Evolutionary conservation across 192 early-diverging fungal species (phyloP).

Genomic region (Linnemannia elongata): DNA sequence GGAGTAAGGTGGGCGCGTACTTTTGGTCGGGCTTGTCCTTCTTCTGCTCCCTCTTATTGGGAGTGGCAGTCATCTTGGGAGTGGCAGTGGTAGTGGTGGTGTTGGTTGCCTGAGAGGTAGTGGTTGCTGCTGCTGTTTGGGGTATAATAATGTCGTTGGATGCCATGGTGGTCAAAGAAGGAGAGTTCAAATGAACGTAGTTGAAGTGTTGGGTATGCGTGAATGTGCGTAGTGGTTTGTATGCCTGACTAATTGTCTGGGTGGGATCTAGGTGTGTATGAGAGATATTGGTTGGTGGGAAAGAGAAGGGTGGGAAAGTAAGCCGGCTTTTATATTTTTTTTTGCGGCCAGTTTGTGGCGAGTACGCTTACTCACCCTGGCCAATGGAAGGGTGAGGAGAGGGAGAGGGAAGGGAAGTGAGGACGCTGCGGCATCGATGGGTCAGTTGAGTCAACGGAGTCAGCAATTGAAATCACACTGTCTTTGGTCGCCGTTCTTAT

Average conservation of each 20-base stretch:
- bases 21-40: conserved; percentile 47
- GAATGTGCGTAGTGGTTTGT: neutral
- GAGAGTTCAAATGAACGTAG: neutral
- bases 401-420: too few relatives aligned
- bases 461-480: neutral
- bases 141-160: conserved; percentile 3
- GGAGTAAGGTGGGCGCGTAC: conserved; percentile 70
- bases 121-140: conserved; percentile 14
- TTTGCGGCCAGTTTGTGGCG: too few relatives aligned
- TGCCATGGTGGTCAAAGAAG: conserved; percentile 14
- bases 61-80: neutral
- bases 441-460: conserved; percentile 16
- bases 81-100: neutral
- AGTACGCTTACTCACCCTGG: neutral
- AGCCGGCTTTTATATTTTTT: neutral
- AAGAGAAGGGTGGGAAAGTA: neutral
- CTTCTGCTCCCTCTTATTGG: neutral
- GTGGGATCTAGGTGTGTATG: neutral
- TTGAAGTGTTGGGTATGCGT: neutral
- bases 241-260: neutral
- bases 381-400: neutral
- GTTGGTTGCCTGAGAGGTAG: neutral
- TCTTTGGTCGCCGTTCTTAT: too few relatives aligned
- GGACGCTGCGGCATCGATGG: neutral
- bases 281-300: neutral